Conservation (phyloP, 371 early-diverging fungal species). For the Mortierella sp. region DNA sequence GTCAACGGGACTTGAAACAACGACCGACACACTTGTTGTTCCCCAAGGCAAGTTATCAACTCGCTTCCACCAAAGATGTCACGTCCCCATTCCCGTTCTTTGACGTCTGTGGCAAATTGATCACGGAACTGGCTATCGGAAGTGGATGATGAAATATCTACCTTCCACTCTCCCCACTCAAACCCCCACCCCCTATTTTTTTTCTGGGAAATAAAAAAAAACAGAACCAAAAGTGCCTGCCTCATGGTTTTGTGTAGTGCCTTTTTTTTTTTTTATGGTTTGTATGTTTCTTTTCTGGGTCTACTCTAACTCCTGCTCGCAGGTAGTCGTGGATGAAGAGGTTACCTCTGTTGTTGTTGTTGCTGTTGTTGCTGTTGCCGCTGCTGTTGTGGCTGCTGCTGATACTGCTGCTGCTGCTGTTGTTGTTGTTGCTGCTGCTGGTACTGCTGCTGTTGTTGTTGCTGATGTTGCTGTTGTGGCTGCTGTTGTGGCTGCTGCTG, state of each 20-base stretch:
- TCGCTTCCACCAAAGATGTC: slow-evolving; percentile 57
- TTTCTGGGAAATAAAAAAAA: too few relatives aligned
- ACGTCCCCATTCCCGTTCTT: slow-evolving; percentile 86
- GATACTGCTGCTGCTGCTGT: slow-evolving; percentile 5
- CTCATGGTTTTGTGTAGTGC: too few relatives aligned
- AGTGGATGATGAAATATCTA: slow-evolving; percentile 40
- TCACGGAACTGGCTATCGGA: slow-evolving; percentile 88
- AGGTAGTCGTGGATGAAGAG: too few relatives aligned
- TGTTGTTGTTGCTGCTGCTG: slow-evolving; percentile 12
- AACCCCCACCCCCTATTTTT: too few relatives aligned
- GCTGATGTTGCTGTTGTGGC: slow-evolving; percentile 2
- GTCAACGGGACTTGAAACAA: slow-evolving; percentile 41
- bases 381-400: not conserved
- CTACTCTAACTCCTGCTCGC: too few relatives aligned
- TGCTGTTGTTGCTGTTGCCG: not conserved
- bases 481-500: slow-evolving; percentile 9
- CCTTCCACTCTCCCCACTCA: too few relatives aligned
- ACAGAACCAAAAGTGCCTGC: not conserved
- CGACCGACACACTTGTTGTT: slow-evolving; percentile 36
- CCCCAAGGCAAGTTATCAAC: slow-evolving; percentile 43
- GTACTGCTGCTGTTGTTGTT: slow-evolving; percentile 2
- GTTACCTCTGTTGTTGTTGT: too few relatives aligned
- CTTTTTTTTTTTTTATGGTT: slow-evolving; percentile 1
- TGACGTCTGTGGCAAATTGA: slow-evolving; percentile 92
- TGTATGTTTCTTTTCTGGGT: too few relatives aligned